Percentiles rank a stretch among this genome's conserved stretches.
Conservation (phyloP, 164 flowering plant species). For the Tinospora cordifolia region DNA sequence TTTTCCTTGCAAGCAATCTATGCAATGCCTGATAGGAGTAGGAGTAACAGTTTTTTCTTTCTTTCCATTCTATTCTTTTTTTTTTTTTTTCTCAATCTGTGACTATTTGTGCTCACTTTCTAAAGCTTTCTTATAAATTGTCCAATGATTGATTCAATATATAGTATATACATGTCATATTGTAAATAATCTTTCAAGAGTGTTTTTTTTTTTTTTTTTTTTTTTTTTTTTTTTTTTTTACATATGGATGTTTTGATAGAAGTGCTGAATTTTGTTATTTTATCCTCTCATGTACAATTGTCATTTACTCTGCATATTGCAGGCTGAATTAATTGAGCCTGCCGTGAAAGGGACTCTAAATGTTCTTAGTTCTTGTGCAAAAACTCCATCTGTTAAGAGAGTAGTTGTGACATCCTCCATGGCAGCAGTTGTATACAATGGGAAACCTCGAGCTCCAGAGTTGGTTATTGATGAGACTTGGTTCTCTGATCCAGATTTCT, state of each 20-base stretch:
- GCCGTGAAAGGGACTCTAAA: conserved; percentile 47
- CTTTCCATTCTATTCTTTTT: too few relatives aligned
- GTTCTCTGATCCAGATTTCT: conserved; percentile 37
- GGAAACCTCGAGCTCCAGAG: conserved; percentile 28
- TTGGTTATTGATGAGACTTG: conserved; percentile 34
- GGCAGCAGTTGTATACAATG: conserved; percentile 26
- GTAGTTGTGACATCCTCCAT: conserved; percentile 49
- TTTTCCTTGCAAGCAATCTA: too few relatives aligned
- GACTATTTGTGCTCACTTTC: too few relatives aligned
- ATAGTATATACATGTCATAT: neutral
- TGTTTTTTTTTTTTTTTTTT: too few relatives aligned
- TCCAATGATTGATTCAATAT: neutral
- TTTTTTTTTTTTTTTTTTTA: too few relatives aligned
- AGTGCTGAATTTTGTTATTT: neutral
- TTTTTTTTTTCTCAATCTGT: too few relatives aligned
- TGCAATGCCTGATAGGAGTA: too few relatives aligned
- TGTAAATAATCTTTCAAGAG: neutral
- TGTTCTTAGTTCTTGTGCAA: conserved; percentile 38
- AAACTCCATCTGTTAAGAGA: conserved; percentile 35
- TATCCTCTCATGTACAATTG: neutral
- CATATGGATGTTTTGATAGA: neutral
- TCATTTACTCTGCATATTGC: conserved; percentile 7
- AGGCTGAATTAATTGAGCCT: conserved; percentile 45
- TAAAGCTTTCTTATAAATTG: too few relatives aligned
- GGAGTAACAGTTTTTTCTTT: too few relatives aligned